phyloP scores from a whole-genome alignment of 768 basidiomycete species.

The Clitopilus hobsonii region DNA sequence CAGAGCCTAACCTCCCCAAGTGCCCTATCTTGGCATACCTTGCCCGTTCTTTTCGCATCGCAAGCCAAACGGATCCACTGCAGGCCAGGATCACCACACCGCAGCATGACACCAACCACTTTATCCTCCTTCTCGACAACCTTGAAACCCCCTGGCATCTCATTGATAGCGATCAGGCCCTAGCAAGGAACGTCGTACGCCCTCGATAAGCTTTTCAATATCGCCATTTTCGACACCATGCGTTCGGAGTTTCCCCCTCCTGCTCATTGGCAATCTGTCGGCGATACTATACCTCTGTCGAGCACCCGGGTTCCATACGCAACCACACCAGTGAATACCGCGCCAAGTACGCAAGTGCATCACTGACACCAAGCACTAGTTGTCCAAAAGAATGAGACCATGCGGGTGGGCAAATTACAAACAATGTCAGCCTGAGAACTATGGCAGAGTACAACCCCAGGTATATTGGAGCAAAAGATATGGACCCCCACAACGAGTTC shows the following conservation, averaged over 20 bases:
- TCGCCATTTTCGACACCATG: neutral
- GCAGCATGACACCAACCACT: constrained; percentile 4
- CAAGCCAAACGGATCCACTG: constrained; percentile 13
- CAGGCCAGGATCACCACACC: constrained; percentile 18
- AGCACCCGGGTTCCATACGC: too few relatives aligned
- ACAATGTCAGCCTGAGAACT: too few relatives aligned
- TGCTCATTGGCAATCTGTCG: neutral
- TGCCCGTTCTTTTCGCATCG: constrained; percentile 14
- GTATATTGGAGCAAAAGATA: too few relatives aligned
- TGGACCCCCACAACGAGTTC: too few relatives aligned
- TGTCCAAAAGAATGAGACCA: too few relatives aligned
- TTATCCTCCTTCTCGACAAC: neutral
- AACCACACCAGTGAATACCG: too few relatives aligned
- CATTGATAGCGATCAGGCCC: neutral
- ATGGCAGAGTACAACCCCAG: too few relatives aligned
- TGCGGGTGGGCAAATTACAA: too few relatives aligned
- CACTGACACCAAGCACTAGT: too few relatives aligned
- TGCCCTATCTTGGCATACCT: constrained; percentile 17
- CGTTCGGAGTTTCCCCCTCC: neutral
- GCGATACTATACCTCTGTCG: too few relatives aligned
- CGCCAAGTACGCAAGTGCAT: too few relatives aligned
- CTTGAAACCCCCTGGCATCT: neutral
- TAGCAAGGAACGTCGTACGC: neutral
- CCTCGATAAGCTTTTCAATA: neutral
- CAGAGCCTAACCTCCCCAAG: neutral